Conservation (phyloP, 2,329 filamentous ascomycete genomes). For the Venturia aucupariae region DNA sequence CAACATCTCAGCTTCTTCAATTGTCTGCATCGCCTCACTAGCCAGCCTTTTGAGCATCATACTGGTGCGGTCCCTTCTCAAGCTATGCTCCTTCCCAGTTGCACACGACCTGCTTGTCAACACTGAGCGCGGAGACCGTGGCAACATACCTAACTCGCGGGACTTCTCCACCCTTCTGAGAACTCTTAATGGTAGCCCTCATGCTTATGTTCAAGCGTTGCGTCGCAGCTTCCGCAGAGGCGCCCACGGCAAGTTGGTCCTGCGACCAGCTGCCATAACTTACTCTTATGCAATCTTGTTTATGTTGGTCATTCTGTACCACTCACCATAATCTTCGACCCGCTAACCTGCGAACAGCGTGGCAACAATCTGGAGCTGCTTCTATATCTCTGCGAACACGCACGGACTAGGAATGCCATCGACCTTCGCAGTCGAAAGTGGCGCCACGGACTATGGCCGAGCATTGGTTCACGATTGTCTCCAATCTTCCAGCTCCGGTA, state of each 20-base stretch:
- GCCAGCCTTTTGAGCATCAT: background rate
- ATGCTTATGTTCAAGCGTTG: background rate
- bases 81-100: background rate
- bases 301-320: background rate
- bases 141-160: background rate
- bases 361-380: background rate
- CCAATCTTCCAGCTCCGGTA: background rate
- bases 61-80: background rate
- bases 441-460: background rate
- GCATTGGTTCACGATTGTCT: background rate
- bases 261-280: background rate
- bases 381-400: background rate
- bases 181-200: background rate
- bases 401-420: background rate
- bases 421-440: background rate
- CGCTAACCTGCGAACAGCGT: background rate
- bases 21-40: background rate
- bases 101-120: background rate
- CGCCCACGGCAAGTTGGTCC: background rate
- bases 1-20: background rate
- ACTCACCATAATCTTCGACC: background rate
- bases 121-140: background rate
- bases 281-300: background rate
- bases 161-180: background rate
- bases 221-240: background rate